These are phyloP conservation scores for Trametes cinnabarina DNA, from an alignment of 768 basidiomycete species.

Conservation along the genomic window DNA sequence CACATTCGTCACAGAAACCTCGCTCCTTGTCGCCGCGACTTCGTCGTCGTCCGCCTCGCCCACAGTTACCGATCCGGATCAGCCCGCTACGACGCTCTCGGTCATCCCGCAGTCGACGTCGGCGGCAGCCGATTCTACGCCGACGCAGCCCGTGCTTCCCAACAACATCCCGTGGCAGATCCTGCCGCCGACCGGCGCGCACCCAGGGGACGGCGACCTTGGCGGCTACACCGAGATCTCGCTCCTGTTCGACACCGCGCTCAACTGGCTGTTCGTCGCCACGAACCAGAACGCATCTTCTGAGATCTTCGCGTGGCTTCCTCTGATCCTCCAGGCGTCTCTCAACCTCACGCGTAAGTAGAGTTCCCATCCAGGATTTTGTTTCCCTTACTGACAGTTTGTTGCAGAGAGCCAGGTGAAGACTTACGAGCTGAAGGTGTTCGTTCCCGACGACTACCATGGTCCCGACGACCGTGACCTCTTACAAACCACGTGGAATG, in stretches of 20 bases:
- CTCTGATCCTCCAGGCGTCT: constrained; percentile 46
- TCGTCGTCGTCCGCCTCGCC: constrained; percentile 17
- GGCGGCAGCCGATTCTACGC: constrained; percentile 25
- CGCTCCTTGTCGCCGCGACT: constrained; percentile 31
- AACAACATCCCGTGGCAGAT: constrained; percentile 60
- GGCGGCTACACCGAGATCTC: constrained; percentile 52
- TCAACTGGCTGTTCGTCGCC: constrained; percentile 75
- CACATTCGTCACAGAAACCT: constrained; percentile 34
- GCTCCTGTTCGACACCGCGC: constrained; percentile 53
- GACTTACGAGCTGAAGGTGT: constrained; percentile 66
- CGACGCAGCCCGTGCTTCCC: constrained; percentile 45
- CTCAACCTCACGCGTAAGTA: constrained; percentile 44
- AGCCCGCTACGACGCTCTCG: constrained; percentile 32
- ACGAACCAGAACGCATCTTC: constrained; percentile 52
- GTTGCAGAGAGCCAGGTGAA: constrained; percentile 36
- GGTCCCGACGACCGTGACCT: constrained; percentile 43
- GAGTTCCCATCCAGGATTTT: constrained; percentile 32
- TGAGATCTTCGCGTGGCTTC: constrained; percentile 78
- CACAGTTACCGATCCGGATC: constrained; percentile 38
- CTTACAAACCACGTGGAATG: constrained; percentile 71
- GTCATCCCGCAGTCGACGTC: constrained; percentile 16
- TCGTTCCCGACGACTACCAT: constrained; percentile 56
- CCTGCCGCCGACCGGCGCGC: constrained; percentile 37
- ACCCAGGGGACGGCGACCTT: constrained; percentile 30
- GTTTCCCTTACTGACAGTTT: constrained; percentile 28